Evolutionary conservation across 1,139 yeast species (phyloP), one percentile per base, ranked within the genome.

Genomic region (Candida sanyaensis): DNA sequence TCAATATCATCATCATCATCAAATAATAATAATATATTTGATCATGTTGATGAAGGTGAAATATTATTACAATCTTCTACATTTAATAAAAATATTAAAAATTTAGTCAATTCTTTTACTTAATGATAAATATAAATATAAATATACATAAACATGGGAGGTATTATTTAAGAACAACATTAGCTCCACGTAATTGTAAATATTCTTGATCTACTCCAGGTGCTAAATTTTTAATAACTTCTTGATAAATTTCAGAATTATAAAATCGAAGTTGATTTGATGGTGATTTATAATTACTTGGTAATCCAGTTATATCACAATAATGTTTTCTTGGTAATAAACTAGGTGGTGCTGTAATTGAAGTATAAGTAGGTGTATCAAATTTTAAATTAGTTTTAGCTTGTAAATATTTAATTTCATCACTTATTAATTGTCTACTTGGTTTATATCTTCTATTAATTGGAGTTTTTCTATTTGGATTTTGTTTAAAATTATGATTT

Each of bases 191-290:
- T 54, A 93, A 73, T 56, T 88, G 88, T 61, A 93, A 74, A 63
- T 91, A 93, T 64, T 90, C 96, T 67, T 93, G 98, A 67, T 93
- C 98, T 17, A 88, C 89, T 27, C 97, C 96, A 1, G 96, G 88
- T 1, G 92, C 86, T 83, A 93, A 81, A 52, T 83, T 81, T 63
- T 84, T 84, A 50, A 88, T 81, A 26, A 90, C 88, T 50, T 85
- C 79, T 48, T 85, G 88, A 65, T 83, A 93, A 31, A 95, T 84
- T 65, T 93, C 99, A 44, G 83, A 84, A 61, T 93, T 86, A 67
- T 88, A 84, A 65, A 83, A 93, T 48, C 97, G 72, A 50, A 93
- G 71, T 38, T 89, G 87, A 60, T 84, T 88, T 11, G 86, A 74
- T 0, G 96, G 96, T 39, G 87, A 79, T 61, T 80, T 85, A 71